These are phyloP conservation scores for Tetrahymena malaccensis DNA, from an alignment of 73 alveolate species.

Conservation along the genomic window DNA sequence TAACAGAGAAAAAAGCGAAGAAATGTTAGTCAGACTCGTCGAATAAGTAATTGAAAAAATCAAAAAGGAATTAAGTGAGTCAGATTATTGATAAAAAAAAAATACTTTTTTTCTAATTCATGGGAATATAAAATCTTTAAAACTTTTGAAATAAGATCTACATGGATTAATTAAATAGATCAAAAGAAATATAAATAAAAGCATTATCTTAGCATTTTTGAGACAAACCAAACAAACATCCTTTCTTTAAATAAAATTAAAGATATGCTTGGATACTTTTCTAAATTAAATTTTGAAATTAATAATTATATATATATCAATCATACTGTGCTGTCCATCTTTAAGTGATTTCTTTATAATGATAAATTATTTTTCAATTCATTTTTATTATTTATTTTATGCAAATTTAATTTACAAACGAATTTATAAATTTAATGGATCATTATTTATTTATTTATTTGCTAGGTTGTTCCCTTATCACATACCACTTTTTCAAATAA, in stretches of 20 bases:
- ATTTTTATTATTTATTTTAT: too few relatives aligned
- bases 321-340: neutral
- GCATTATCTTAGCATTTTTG: neutral
- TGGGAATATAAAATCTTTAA: too few relatives aligned
- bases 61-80: slow-evolving; percentile 31
- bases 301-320: too few relatives aligned
- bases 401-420: too few relatives aligned
- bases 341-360: too few relatives aligned
- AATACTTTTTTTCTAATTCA: too few relatives aligned
- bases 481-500: too few relatives aligned
- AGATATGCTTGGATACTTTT: neutral
- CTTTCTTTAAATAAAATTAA: neutral
- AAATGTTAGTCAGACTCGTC: slow-evolving; percentile 36
- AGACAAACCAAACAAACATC: neutral
- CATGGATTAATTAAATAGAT: too few relatives aligned
- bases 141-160: too few relatives aligned
- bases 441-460: too few relatives aligned
- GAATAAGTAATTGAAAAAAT: slow-evolving; percentile 42
- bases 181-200: neutral
- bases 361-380: neutral
- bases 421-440: too few relatives aligned
- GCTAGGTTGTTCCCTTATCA: too few relatives aligned
- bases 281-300: neutral
- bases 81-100: slow-evolving; percentile 10
- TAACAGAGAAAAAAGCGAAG: slow-evolving; percentile 41